Base-by-base conservation (phyloP, 495 filamentous ascomycete species). In the Astrocystis sublimbata region DNA sequence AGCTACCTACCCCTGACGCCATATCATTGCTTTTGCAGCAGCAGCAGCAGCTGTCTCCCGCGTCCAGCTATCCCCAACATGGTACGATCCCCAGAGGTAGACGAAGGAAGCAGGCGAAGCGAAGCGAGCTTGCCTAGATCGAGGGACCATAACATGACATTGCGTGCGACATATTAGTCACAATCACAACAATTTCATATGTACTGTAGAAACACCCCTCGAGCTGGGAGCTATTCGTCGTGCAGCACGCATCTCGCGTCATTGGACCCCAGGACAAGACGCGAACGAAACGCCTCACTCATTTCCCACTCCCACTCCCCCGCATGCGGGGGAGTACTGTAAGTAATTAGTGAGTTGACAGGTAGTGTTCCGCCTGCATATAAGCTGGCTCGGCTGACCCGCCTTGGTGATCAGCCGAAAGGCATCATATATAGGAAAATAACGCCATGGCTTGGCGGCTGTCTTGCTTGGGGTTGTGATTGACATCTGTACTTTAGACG, bases 371-470 rank as follows among this genome's bases (percentile, higher is more conserved):
- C 41, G 51, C 68, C 63, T 67, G 61, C 62, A 63, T n/a, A n/a
- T n/a, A n/a, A n/a, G n/a, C n/a, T n/a, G n/a, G n/a, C n/a, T n/a
- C n/a, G 61, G 38, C 60, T 60, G 62, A 55, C 63, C 60, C 45
- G 30, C 42, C n/a, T 65, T 19, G n/a, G 45, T 23, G 38, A 65
- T 57, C 28, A 45, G 54, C 54, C 54, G 45, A 45, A 57, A 70
- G 23, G 33, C 65, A 71, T 64, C 68, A 71, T 71, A 63, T 33
- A 71, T 62, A 66, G 62, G 58, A 60, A 68, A 71, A 68, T 71
- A 68, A 68, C 68, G 68, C 50, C 65, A 71, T 71, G 58, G 56
- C 68, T 71, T 71, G 68, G 68, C 68, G 53, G 40, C 28, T n/a
- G n/a, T n/a, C n/a, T n/a, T n/a, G n/a, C n/a, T n/a, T n/a, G n/a